phyloP scores from a whole-genome alignment of 1,139 yeast genomes.

The Geotrichum cucujoidarum region DNA sequence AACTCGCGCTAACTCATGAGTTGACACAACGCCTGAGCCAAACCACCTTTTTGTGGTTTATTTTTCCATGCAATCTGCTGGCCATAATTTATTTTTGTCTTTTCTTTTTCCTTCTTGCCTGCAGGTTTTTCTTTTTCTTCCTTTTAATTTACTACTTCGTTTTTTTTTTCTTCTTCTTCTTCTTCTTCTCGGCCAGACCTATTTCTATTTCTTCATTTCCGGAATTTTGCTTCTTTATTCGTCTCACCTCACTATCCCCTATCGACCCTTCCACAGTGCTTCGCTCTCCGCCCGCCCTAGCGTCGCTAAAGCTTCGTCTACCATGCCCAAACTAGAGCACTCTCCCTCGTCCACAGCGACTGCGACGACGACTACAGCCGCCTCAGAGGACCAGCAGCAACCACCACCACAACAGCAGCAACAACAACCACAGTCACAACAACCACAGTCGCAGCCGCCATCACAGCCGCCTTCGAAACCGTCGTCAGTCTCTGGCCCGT shows the following conservation, averaged over 20 bases:
- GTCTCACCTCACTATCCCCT: no score
- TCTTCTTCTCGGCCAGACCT: not conserved
- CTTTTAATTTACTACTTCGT: not conserved
- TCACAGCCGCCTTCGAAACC: constrained; percentile 11
- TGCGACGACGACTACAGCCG: not conserved
- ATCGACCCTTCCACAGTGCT: no score
- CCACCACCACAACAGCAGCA: not conserved
- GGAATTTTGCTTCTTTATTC: not conserved
- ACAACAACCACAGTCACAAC: not conserved
- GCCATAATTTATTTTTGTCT: not conserved
- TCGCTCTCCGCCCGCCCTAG: no score
- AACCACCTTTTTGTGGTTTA: no score
- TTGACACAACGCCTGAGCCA: no score
- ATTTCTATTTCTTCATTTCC: not conserved
- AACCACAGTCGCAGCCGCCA: not conserved
- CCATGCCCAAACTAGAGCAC: not conserved
- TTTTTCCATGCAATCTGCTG: no score
- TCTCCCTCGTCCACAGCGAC: not conserved
- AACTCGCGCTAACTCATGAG: no score
- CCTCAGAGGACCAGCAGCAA: not conserved
- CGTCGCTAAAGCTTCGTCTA: no score
- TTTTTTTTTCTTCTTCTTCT: not conserved
- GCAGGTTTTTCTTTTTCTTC: not conserved
- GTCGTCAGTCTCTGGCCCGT: constrained; percentile 34
- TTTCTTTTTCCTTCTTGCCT: constrained; percentile 1